Evolutionary conservation across 352 stramenopile species (phyloP).

Genomic region (Globisporangium nagaii): DNA sequence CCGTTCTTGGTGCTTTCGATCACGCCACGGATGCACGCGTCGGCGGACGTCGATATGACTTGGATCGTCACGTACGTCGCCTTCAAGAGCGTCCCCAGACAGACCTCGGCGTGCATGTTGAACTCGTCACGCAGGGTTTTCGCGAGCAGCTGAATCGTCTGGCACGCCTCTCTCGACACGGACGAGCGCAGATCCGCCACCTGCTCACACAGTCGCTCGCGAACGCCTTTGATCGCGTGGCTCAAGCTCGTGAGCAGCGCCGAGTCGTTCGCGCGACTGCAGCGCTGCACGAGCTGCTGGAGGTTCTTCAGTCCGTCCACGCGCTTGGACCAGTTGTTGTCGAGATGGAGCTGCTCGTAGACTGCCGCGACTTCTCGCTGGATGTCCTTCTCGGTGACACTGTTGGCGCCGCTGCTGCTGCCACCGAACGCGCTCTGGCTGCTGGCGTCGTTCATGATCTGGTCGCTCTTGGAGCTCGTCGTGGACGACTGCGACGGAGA

Average conservation of each 20-base stretch:
- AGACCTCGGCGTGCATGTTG: constrained; percentile 70
- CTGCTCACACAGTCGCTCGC: constrained; percentile 65
- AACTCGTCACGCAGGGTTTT: constrained; percentile 65
- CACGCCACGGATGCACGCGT: constrained; percentile 67
- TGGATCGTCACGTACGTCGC: constrained; percentile 86
- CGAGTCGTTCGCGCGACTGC: constrained; percentile 25
- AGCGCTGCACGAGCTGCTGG: constrained; percentile 49
- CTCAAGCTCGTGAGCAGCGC: constrained; percentile 21
- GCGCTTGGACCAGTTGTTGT: constrained; percentile 77
- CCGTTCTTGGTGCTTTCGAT: constrained; percentile 71
- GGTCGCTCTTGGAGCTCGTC: constrained; percentile 22
- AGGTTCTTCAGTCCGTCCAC: constrained; percentile 63
- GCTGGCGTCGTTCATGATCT: background rate
- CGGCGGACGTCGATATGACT: constrained; percentile 72
- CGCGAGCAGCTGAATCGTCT: constrained; percentile 61
- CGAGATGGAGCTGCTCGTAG: constrained; percentile 46
- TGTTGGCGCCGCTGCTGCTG: constrained; percentile 6
- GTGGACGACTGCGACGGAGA: constrained; percentile 45
- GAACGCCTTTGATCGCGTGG: constrained; percentile 41
- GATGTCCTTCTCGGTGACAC: constrained; percentile 53
- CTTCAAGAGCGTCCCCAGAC: constrained; percentile 67
- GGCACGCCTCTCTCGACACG: constrained; percentile 68
- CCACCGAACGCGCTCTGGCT: constrained; percentile 2
- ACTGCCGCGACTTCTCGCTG: constrained; percentile 51
- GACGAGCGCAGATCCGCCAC: constrained; percentile 75